Base-by-base conservation (phyloP, 2,329 filamentous ascomycete genomes). In the Aspergillus ochraceus region DNA sequence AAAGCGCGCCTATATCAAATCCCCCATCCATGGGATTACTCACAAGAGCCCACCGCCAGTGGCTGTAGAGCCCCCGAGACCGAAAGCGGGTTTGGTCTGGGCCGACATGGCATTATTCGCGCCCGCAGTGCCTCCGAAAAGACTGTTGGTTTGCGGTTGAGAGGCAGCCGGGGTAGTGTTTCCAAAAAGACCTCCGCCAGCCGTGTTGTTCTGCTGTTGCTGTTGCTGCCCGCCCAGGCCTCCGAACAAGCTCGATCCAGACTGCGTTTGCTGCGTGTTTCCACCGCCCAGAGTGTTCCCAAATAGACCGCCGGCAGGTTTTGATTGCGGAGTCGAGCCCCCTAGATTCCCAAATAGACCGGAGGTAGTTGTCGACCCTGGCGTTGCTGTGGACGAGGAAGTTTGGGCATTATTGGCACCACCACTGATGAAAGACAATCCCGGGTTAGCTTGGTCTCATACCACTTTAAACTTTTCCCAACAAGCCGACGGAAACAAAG, bases 61-160 rank as follows among this genome's bases (percentile, higher is more conserved):
- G 10, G 66, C 64, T 14, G 71, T 68, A 54, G 73, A 66, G 29
- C 60, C 59, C 17, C 72, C 70, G n/a, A 74, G 55, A 8, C 69
- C 68, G 46, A 78, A 76, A 12, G 71, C 54, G 20, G 75, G 71
- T 57, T 76, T 75, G 36, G 68, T 59, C 56, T 76, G 74, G 24
- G 66, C 67, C 60, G 77, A 76, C 49, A 66, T 66, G 36, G 58
- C 68, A 45, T 56, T 65, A 20, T 36, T 62, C 12, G 62, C 56
- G 11, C 64, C 61, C 32, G 64, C 47, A 46, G 61, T 52, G 36
- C 60, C 62, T 22, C 62, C 61, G 52, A 70, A 72, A 19, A 71
- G 61, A 17, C 70, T 66, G 19, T 66, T 61, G 10, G 70, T 63
- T 52, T 71, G 64, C 49, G 68, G 67, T 50, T 71, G 69, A 54